Evolutionary conservation across 148 eudicot genomes (phyloP).

Genomic region (Arctostaphylos glauca): DNA sequence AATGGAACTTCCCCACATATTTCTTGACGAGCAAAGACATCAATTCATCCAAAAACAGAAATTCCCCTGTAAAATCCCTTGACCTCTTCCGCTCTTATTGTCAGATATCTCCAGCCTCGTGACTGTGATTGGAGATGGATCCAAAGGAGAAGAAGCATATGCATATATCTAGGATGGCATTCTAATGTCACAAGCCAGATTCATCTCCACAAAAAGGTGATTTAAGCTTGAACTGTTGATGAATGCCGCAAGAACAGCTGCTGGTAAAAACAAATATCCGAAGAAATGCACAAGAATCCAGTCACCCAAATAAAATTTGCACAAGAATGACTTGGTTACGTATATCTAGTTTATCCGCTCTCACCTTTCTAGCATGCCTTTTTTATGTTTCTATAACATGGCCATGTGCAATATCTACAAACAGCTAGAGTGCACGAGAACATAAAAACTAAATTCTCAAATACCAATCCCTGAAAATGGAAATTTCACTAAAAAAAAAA

Average conservation of each 20-base stretch:
- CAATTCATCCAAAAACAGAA: neutral
- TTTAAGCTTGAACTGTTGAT: too few species aligned
- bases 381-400: neutral
- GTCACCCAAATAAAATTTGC: neutral
- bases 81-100: too few species aligned
- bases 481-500: neutral
- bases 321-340: neutral
- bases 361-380: neutral
- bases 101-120: too few species aligned
- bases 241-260: too few species aligned
- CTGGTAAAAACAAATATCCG: neutral
- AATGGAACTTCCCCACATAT: neutral
- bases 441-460: neutral
- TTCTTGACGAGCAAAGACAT: neutral
- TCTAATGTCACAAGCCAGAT: too few species aligned
- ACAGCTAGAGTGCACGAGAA: neutral
- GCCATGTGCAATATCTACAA: neutral
- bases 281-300: neutral
- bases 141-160: too few species aligned
- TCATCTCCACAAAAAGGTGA: too few species aligned
- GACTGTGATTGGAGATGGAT: too few species aligned
- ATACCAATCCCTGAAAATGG: neutral
- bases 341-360: neutral
- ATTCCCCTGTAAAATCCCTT: too few species aligned
- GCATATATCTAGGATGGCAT: too few species aligned